A percentile compares a stretch with the other conserved stretches of the same genome.
Conservation (phyloP, 495 filamentous ascomycete genomes). For the Mycothermus thermophilus region DNA sequence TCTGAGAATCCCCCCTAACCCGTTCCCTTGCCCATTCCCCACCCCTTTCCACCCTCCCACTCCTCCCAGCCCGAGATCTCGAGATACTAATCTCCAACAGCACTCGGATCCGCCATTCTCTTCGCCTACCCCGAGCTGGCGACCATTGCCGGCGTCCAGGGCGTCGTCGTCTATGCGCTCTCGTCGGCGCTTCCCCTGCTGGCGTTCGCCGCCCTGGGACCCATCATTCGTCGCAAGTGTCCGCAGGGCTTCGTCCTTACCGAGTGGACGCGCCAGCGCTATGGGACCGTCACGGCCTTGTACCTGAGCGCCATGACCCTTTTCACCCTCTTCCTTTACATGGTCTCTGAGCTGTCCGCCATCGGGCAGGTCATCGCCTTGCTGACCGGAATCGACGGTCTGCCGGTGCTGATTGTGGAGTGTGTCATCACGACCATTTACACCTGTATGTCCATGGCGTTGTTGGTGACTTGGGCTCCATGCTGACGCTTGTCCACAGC, state of each 20-base stretch:
- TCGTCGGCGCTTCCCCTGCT: slow-evolving; percentile 52
- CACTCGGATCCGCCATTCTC: slow-evolving; percentile 63
- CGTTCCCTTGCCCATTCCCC: slow-evolving; percentile 10
- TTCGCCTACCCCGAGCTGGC: slow-evolving; percentile 69
- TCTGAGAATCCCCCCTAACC: slow-evolving; percentile 32
- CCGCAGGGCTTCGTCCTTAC: slow-evolving; percentile 68
- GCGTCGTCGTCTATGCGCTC: slow-evolving; percentile 56
- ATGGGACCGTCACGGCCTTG: slow-evolving; percentile 47
- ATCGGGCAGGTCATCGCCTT: slow-evolving; percentile 57
- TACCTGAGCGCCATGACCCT: slow-evolving; percentile 59
- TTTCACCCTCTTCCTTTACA: slow-evolving; percentile 67
- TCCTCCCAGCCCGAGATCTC: too few relatives aligned
- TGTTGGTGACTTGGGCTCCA: too few relatives aligned
- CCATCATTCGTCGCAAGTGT: slow-evolving; percentile 57
- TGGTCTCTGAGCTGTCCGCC: slow-evolving; percentile 64
- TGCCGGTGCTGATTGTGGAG: slow-evolving; percentile 62
- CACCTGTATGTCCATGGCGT: slow-evolving; percentile 42
- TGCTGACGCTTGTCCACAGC: too few relatives aligned
- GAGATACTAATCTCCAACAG: slow-evolving; percentile 31
- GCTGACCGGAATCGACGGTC: slow-evolving; percentile 56
- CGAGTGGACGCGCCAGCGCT: slow-evolving; percentile 65
- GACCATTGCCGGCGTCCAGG: slow-evolving; percentile 64
- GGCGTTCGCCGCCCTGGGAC: slow-evolving; percentile 53
- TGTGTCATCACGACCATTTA: slow-evolving; percentile 62
- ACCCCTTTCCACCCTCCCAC: slow-evolving; percentile 12